phyloP scores from a whole-genome alignment of 2,329 filamentous ascomycete genomes.

The Cordyceps tenuipes region DNA sequence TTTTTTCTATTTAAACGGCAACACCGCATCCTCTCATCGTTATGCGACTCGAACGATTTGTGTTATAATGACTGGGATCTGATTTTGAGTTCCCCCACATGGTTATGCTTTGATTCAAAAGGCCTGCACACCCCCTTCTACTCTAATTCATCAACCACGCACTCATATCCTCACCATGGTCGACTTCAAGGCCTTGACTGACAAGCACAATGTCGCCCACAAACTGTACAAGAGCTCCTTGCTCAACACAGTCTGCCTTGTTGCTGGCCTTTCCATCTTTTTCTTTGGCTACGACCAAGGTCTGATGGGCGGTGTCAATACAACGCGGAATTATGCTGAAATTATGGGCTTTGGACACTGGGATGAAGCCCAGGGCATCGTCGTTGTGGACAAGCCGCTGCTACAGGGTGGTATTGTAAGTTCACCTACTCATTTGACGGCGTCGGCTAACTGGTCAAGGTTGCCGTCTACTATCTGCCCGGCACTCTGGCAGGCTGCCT shows the following conservation, averaged over 20 bases:
- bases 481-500: slow-evolving; percentile 54
- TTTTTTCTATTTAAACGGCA: neutral
- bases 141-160: neutral
- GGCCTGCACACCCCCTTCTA: neutral
- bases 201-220: slow-evolving; percentile 34
- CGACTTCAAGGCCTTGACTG: slow-evolving; percentile 3
- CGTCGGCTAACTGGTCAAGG: slow-evolving; percentile 13
- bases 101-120: neutral
- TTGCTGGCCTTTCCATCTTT: slow-evolving; percentile 58
- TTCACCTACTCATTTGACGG: neutral
- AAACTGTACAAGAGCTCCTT: slow-evolving; percentile 46
- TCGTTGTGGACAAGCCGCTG: slow-evolving; percentile 47
- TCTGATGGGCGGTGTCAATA: slow-evolving; percentile 58
- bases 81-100: slow-evolving; percentile 1
- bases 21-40: neutral
- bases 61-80: neutral
- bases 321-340: slow-evolving; percentile 53
- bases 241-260: slow-evolving; percentile 52
- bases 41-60: neutral
- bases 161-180: neutral
- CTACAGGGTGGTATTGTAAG: slow-evolving; percentile 22
- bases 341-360: slow-evolving; percentile 58
- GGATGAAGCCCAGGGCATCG: slow-evolving; percentile 37
- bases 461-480: slow-evolving; percentile 37
- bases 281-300: slow-evolving; percentile 57